phyloP scores from a whole-genome alignment of 257 asterid species.

The Solanum stenotomum region DNA sequence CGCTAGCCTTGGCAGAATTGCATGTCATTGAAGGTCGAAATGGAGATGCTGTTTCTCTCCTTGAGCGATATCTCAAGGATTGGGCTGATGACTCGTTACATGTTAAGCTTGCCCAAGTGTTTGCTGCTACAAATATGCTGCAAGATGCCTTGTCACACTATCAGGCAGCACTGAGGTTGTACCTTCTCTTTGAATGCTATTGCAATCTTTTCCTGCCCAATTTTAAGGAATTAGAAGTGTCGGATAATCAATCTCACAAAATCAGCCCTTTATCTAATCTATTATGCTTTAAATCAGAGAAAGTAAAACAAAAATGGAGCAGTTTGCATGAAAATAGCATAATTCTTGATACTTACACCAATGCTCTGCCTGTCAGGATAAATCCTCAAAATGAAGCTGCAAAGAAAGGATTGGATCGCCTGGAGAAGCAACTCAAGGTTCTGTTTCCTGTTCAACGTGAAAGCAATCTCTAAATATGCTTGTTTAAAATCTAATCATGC shows the following conservation, averaged over 20 bases:
- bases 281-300: neutral
- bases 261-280: neutral
- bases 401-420: slow-evolving; percentile 79
- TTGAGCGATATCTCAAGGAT: slow-evolving; percentile 77
- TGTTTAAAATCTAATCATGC: neutral
- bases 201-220: neutral
- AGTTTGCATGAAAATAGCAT: neutral
- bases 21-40: slow-evolving; percentile 90
- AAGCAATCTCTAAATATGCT: neutral
- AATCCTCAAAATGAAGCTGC: slow-evolving; percentile 87
- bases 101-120: slow-evolving; percentile 93
- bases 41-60: slow-evolving; percentile 82
- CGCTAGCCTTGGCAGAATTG: slow-evolving; percentile 96
- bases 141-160: slow-evolving; percentile 90
- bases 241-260: neutral
- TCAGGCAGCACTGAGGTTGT: slow-evolving; percentile 85
- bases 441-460: neutral
- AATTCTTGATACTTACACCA: neutral
- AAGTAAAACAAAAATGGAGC: neutral
- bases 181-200: neutral
- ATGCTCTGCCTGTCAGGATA: slow-evolving; percentile 42
- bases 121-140: slow-evolving; percentile 84
- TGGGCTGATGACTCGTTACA: slow-evolving; percentile 97
- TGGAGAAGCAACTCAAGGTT: slow-evolving; percentile 98
- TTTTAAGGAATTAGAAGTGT: neutral